Evolutionary conservation across 768 basidiomycete species (phyloP), one percentile per base, ranked within the genome.

Genomic region (Tulasnella sp.): DNA sequence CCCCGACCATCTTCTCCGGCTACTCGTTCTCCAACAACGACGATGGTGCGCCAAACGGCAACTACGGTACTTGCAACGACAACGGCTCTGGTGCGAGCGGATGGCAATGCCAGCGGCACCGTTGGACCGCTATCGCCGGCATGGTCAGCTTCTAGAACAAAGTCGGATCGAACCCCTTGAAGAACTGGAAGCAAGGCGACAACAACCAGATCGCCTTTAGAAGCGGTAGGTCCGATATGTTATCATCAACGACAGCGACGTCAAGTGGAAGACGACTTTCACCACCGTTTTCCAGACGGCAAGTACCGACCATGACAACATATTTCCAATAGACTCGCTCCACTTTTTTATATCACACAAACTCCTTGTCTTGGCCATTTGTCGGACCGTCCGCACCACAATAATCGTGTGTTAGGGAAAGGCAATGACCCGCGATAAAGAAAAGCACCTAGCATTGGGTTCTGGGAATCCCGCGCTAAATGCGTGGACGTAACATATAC

Each of bases 161-260:
- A n/a, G 79, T 81, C 73, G 74, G 74, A 8, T 42, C 44, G 34
- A 34, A 18, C 24, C 19, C 27, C 18, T 38, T 75, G 44, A 38
- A 84, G 0, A 87, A 91, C 82, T 92, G 91, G 90, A 87, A 89
- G 7, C 88, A 91, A 2, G 89, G 90, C 0, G 87, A 87, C 72
- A 85, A 88, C 3, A 86, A 90, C 79, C 91, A 88, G 83, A 91
- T 93, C 80, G 92, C 91, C 0, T 93, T 92, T 81, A 89, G 90
- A 6, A 85, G 92, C 81, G 91, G 92, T 88, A 56, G 24, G 42
- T 85, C 62, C 91, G 92, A 2, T 92, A 90, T 80, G 89, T 92
- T 2, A 91, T 88, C 0, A 92, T 93, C 82, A 93, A 93, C 83
- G 92, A 92, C 80, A 88, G 84, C 5, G 90, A 91, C 80, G 85